These are phyloP conservation scores for Talaromyces ruber DNA, from an alignment of 495 filamentous ascomycete genomes.

Conservation along the genomic window DNA sequence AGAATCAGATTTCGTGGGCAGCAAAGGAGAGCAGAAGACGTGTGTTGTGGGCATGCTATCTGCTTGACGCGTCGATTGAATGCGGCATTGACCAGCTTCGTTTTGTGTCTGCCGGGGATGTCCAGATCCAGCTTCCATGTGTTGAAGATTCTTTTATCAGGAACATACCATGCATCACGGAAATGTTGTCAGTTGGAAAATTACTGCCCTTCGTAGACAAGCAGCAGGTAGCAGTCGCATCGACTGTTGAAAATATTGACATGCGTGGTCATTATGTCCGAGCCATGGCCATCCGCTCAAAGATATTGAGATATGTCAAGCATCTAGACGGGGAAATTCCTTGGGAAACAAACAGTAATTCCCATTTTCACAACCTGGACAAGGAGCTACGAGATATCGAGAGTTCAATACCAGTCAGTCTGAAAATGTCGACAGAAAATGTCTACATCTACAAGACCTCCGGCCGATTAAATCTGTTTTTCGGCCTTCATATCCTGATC, in stretches of 20 bases:
- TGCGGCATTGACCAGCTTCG: slow-evolving; percentile 4
- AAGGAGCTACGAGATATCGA: slow-evolving; percentile 1
- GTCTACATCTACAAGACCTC: slow-evolving; percentile 5
- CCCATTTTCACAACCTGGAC: neutral
- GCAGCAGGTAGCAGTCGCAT: too few relatives aligned
- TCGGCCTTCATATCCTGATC: neutral
- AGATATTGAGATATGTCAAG: slow-evolving; percentile 1
- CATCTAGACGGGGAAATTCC: neutral
- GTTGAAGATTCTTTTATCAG: neutral
- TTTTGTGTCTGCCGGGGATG: neutral
- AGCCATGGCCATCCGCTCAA: neutral
- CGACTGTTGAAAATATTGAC: neutral
- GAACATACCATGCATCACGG: neutral
- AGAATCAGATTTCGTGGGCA: neutral
- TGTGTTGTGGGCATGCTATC: slow-evolving; percentile 1
- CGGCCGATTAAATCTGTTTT: slow-evolving; percentile 1
- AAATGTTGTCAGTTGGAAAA: neutral
- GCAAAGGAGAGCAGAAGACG: neutral
- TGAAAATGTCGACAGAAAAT: slow-evolving; percentile 2
- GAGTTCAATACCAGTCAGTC: neutral
- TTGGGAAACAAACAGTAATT: neutral
- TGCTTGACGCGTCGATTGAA: slow-evolving; percentile 1
- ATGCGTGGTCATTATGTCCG: neutral
- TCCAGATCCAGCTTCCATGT: neutral
- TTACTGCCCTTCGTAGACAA: neutral